A percentile compares a stretch with the other conserved stretches of the same genome.
phyloP scores from a whole-genome alignment of 2,329 filamentous ascomycete species.

The Colletotrichum godetiae region DNA sequence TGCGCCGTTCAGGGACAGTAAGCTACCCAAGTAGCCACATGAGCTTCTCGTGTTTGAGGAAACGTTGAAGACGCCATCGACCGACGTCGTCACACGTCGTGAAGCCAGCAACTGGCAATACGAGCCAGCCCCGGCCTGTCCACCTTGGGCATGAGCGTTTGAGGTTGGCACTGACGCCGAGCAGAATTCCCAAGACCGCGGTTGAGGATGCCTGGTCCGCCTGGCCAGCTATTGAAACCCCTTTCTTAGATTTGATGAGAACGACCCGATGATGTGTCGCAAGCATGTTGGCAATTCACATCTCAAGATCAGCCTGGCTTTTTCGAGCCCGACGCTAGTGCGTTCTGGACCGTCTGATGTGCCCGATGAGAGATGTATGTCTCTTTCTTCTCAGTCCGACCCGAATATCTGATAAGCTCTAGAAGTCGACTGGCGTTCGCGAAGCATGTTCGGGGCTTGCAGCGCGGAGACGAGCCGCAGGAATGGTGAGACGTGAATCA shows the following conservation, averaged over 20 bases:
- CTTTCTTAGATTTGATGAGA: background rate
- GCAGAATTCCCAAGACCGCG: slow-evolving; percentile 13
- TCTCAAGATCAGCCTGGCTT: background rate
- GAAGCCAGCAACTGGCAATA: background rate
- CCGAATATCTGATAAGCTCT: slow-evolving; percentile 10
- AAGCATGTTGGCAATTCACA: slow-evolving; percentile 3
- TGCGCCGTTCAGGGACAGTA: background rate
- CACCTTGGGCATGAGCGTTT: background rate
- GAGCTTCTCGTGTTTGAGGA: background rate
- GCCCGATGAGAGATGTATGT: background rate
- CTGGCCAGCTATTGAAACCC: background rate
- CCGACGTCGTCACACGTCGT: background rate
- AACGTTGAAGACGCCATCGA: background rate
- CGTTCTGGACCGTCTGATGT: slow-evolving; percentile 28
- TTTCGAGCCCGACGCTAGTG: background rate
- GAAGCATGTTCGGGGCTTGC: slow-evolving; percentile 31
- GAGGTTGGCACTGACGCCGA: slow-evolving; percentile 1
- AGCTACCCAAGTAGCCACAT: background rate
- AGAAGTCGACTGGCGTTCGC: slow-evolving; percentile 17
- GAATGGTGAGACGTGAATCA: slow-evolving; percentile 31
- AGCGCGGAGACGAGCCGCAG: slow-evolving; percentile 26
- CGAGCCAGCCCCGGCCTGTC: background rate
- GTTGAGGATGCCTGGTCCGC: background rate
- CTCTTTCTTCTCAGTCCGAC: background rate
- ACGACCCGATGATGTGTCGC: slow-evolving; percentile 12